Evolutionary conservation across 257 asterid species (phyloP), one percentile per base, ranked within the genome.

Genomic region (Datura wrightii): DNA sequence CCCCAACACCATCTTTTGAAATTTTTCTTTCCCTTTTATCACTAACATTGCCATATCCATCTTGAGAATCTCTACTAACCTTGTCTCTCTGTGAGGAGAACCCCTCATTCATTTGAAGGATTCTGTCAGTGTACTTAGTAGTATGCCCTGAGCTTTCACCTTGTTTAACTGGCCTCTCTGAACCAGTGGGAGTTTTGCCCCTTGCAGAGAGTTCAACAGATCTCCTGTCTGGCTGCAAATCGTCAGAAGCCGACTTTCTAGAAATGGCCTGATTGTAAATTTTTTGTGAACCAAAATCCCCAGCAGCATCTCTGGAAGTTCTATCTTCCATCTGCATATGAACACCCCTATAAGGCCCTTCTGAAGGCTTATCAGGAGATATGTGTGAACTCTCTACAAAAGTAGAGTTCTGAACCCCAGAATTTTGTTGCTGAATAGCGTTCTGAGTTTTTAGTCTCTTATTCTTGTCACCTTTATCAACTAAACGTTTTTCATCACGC

Each of bases 361-460:
- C 92, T 74, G 66, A 74, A 84, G 91, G 90, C 86, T 88, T 89
- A 62, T 89, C 95, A 86, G 95, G 92, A 79, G 93, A 88, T 63
- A 91, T 87, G 86, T 92, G 88, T 79, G 93, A 91, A 88, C 91
- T 89, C 74, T 89, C 97, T 52, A 91, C 92, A 65, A 89, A 88
- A 88, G 89, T 80, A 82, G 91, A 82, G 70, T 80, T 90, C 83
- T 92, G 83, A 56, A 92, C 79, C 62, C 91, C 96, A 81, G 90
- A 85, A 85, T 88, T 87, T 63, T 72, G 87, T 3, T 88, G 91
- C 84, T 90, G 91, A 36, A 86, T 84, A 39, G 86, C 87, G 88
- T 86, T 92, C 78, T 83, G 89, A 86, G 90, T 85, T 89, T 89
- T 94, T 46, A 86, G 88, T 90, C 82, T 91, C 90, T 94, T 97